Conservation (phyloP, 495 filamentous ascomycete genomes). For the Oidiodendron maius region DNA sequence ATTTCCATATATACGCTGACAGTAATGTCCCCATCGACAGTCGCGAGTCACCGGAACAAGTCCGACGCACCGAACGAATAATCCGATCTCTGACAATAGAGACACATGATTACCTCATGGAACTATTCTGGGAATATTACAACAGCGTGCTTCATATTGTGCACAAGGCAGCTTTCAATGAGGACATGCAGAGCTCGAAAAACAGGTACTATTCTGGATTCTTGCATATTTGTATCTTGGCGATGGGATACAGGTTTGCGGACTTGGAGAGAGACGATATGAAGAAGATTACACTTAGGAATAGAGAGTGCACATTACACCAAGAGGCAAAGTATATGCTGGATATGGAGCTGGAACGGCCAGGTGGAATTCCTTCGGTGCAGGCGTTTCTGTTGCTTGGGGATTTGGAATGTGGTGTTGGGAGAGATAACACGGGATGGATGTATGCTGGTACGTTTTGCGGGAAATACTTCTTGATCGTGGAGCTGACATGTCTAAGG, state of each 20-base stretch:
- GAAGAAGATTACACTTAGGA: constrained; percentile 35
- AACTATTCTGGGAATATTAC: constrained; percentile 45
- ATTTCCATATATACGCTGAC: constrained; percentile 17
- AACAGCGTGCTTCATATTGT: constrained; percentile 40
- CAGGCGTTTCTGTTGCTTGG: constrained; percentile 44
- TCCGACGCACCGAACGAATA: constrained; percentile 35
- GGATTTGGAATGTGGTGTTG: constrained; percentile 46
- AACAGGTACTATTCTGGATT: constrained; percentile 43
- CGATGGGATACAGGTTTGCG: constrained; percentile 43
- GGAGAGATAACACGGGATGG: constrained; percentile 45
- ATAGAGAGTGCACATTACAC: constrained; percentile 45
- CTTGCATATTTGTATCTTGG: constrained; percentile 46
- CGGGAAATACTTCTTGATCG: constrained; percentile 7
- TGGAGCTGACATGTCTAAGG: constrained; percentile 17
- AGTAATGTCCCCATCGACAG: constrained; percentile 1
- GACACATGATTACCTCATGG: constrained; percentile 46
- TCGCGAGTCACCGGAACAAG: constrained; percentile 27
- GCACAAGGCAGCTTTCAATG: constrained; percentile 40
- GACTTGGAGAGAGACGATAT: constrained; percentile 41
- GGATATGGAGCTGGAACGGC: constrained; percentile 43
- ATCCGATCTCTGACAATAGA: constrained; percentile 34
- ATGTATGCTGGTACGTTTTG: constrained; percentile 37
- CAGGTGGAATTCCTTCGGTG: constrained; percentile 42
- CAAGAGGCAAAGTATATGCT: constrained; percentile 47
- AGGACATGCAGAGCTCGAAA: constrained; percentile 36